Percentiles rank a stretch among this genome's conserved stretches.
Conservation (phyloP, 768 basidiomycete genomes). For the Phaffia tasmanica region DNA sequence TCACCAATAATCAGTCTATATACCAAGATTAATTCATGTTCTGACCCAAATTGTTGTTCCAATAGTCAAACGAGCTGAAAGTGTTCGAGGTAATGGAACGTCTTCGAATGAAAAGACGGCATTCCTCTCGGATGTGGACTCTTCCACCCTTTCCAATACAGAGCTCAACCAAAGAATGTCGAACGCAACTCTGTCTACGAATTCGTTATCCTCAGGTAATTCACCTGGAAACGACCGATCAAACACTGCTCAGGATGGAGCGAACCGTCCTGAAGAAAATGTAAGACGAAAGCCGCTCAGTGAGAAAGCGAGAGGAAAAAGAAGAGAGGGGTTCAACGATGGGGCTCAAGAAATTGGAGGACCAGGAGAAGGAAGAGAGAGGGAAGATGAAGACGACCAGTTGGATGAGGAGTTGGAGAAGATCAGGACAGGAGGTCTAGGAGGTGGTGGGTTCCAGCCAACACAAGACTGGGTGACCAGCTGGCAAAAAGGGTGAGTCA, state of each 20-base stretch:
- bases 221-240: too few relatives aligned
- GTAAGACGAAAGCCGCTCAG: slow-evolving; percentile 41
- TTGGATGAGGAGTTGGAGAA: slow-evolving; percentile 46
- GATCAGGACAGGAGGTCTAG: slow-evolving; percentile 37
- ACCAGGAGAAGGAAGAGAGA: not conserved
- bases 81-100: too few relatives aligned
- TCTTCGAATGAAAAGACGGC: too few relatives aligned
- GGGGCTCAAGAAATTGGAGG: not conserved
- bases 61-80: too few relatives aligned
- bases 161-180: too few relatives aligned
- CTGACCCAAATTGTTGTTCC: not conserved
- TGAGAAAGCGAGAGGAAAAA: slow-evolving; percentile 88
- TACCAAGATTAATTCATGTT: not conserved
- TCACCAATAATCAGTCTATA: slow-evolving; percentile 25
- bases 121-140: too few relatives aligned
- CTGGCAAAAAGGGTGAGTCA: slow-evolving; percentile 83
- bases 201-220: too few relatives aligned
- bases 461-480: slow-evolving; percentile 93
- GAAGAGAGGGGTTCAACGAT: slow-evolving; percentile 51
- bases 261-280: slow-evolving; percentile 30
- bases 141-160: too few relatives aligned
- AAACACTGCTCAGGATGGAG: not conserved
- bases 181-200: not conserved
- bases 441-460: slow-evolving; percentile 69
- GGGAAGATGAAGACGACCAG: slow-evolving; percentile 7